phyloP scores from a whole-genome alignment of 129 eudicot genomes.

The Ambrosia trifida region DNA sequence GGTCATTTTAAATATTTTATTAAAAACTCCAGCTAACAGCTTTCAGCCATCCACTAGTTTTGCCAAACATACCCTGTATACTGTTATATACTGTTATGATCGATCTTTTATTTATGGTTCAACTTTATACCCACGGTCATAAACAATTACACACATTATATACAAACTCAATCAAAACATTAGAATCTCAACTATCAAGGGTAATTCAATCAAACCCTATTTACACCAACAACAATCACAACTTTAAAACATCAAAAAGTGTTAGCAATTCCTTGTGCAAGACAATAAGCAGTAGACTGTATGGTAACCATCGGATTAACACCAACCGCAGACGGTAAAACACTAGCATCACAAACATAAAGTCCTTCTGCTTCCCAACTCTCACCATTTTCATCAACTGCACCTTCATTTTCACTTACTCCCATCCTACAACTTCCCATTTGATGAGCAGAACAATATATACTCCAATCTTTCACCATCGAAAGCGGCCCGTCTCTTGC shows the following conservation, averaged over 20 bases:
- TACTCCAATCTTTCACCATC: slow-evolving; percentile 53
- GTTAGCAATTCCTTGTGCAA: slow-evolving; percentile 55
- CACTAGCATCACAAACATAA: slow-evolving; percentile 87
- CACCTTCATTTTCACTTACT: slow-evolving; percentile 54
- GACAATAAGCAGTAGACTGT: slow-evolving; percentile 81
- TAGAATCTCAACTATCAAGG: too few species aligned
- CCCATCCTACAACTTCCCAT: slow-evolving; percentile 98
- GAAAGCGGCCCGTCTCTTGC: slow-evolving; percentile 65
- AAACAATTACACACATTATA: too few species aligned
- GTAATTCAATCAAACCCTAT: not conserved
- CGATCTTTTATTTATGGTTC: too few species aligned
- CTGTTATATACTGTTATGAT: too few species aligned
- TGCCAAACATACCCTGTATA: too few species aligned
- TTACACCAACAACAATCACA: not conserved
- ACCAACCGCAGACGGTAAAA: slow-evolving; percentile 81
- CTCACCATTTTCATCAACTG: slow-evolving; percentile 86
- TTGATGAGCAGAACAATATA: slow-evolving; percentile 87
- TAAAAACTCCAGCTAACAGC: too few species aligned
- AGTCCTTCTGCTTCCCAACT: slow-evolving; percentile 91
- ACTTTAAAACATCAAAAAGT: not conserved
- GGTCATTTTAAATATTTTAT: too few species aligned
- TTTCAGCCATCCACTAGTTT: too few species aligned
- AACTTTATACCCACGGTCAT: too few species aligned
- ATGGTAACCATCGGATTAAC: slow-evolving; percentile 96
- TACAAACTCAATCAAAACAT: too few species aligned